Percentiles rank a stretch among this genome's conserved stretches.
These are phyloP conservation scores for Lichtheimia ramosa DNA, from an alignment of 371 early-diverging fungal species.

Conservation along the genomic window DNA sequence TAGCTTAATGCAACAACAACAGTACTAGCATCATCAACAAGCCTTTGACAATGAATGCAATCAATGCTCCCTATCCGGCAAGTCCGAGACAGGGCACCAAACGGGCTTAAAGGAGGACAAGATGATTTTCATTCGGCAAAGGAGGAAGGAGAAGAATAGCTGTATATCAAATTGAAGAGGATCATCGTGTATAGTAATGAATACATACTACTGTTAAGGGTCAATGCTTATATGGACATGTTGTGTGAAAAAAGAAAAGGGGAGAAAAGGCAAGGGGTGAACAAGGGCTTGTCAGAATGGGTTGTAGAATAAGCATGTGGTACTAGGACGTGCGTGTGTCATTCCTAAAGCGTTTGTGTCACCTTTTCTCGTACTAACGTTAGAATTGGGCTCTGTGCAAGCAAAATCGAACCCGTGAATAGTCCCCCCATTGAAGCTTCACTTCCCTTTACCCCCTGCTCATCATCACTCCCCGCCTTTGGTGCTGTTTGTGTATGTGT, in stretches of 20 bases:
- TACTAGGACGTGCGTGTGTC: conserved; percentile 10
- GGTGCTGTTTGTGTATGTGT: neutral
- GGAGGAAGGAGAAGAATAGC: neutral
- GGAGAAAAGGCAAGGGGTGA: neutral
- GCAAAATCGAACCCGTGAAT: conserved; percentile 6
- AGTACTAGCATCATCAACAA: neutral
- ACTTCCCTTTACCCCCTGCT: conserved; percentile 1
- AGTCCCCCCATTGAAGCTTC: neutral
- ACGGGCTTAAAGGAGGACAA: neutral
- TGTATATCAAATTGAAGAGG: no score
- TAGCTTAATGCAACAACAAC: neutral
- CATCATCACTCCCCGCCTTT: neutral
- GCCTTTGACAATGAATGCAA: neutral
- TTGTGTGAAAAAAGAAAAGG: neutral
- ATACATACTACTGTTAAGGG: no score
- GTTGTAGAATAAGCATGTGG: neutral
- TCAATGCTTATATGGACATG: neutral
- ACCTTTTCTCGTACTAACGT: conserved; percentile 7
- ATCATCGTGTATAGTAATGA: no score
- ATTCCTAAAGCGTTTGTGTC: conserved; percentile 17
- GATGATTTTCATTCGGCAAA: neutral
- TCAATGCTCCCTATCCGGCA: neutral
- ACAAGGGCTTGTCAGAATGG: conserved; percentile 2
- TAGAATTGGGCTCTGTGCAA: neutral
- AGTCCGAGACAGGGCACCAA: neutral